Evolutionary conservation across 2,329 filamentous ascomycete species (phyloP).

Genomic region (Diaporthe citrichinensis): DNA sequence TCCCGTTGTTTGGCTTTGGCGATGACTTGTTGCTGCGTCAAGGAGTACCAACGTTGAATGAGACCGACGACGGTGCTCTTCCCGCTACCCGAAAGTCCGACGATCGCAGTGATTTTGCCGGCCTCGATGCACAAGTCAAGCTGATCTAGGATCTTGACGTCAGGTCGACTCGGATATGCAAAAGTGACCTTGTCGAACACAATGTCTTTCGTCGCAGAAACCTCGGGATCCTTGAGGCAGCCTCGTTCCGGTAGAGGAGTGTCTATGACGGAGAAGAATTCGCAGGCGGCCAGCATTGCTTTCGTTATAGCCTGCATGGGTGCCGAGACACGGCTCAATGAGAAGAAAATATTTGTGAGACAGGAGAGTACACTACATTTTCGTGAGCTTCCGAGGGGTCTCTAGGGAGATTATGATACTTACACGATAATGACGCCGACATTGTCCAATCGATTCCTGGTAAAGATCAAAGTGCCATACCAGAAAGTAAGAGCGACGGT

Average conservation of each 20-base stretch:
- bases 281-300: neutral
- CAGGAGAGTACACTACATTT: neutral
- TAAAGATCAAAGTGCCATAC: neutral
- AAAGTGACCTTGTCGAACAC: neutral
- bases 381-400: neutral
- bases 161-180: neutral
- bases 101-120: neutral
- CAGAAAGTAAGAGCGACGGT: neutral
- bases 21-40: neutral
- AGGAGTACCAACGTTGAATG: constrained; percentile 70
- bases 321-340: neutral
- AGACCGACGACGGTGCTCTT: neutral
- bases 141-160: neutral
- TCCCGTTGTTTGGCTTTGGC: neutral
- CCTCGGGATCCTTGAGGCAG: neutral
- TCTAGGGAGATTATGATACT: neutral
- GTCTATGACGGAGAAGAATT: neutral
- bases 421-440: neutral
- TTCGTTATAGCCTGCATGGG: neutral
- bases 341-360: neutral
- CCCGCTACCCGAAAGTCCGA: neutral
- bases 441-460: neutral
- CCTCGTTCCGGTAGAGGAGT: neutral
- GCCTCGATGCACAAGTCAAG: neutral
- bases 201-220: neutral